These are phyloP conservation scores for Eucalyptus pauciflora DNA, from an alignment of 345 rosid genomes.

Conservation along the genomic window DNA sequence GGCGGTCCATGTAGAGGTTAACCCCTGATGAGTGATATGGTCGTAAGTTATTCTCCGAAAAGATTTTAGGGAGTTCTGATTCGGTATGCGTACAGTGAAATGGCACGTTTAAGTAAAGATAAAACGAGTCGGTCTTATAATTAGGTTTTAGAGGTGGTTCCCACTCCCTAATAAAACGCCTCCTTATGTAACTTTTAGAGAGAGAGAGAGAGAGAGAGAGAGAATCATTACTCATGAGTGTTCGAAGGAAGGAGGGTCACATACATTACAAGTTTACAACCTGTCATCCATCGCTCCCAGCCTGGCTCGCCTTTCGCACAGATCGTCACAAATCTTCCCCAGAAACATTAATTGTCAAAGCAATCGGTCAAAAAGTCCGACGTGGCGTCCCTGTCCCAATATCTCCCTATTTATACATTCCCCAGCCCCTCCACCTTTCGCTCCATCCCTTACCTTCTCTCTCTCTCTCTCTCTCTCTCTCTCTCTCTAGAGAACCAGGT, in stretches of 20 bases:
- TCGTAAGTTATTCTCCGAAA: accelerated
- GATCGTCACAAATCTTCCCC: not conserved
- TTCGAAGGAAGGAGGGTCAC: not conserved
- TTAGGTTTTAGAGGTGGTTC: not conserved
- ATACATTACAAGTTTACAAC: not conserved
- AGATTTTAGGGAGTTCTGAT: not conserved
- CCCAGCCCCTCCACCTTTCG: not conserved
- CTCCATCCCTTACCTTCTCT: not conserved
- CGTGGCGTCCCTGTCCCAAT: not conserved
- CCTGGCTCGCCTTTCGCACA: not conserved
- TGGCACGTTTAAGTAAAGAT: not conserved
- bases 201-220: not conserved
- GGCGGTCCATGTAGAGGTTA: not conserved
- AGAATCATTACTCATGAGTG: not conserved
- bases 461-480: not conserved
- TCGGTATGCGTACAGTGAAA: not conserved
- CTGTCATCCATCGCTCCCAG: not conserved
- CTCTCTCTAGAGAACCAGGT: not conserved
- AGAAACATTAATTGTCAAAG: not conserved
- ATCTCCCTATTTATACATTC: not conserved
- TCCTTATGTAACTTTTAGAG: not conserved
- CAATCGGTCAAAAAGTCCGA: not conserved
- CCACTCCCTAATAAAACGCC: not conserved
- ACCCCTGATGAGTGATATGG: not conserved
- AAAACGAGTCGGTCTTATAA: not conserved